Evolutionary conservation across 2,329 filamentous ascomycete genomes (phyloP).

Genomic region (Clonostachys byssicola): DNA sequence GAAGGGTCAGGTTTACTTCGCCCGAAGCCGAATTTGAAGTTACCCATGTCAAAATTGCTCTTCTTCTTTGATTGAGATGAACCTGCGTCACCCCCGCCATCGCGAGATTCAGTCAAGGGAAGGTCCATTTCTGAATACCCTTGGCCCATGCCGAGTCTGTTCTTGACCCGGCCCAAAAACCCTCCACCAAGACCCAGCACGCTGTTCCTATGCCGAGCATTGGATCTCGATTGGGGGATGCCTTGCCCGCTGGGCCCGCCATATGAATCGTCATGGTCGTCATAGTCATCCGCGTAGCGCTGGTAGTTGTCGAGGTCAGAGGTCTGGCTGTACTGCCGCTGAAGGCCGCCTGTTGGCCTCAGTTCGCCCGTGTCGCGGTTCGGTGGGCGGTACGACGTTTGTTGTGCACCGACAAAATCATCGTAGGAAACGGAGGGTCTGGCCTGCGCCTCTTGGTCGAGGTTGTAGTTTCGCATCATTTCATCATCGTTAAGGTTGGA

Average conservation of each 20-base stretch:
- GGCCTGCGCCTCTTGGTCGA: conserved; percentile 58
- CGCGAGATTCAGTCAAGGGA: conserved; percentile 73
- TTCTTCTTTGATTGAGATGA: conserved; percentile 33
- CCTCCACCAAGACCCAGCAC: conserved; percentile 84
- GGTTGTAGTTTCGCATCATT: conserved; percentile 70
- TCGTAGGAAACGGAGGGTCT: conserved; percentile 92
- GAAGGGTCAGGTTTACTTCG: conserved; percentile 82
- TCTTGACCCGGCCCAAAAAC: conserved; percentile 82
- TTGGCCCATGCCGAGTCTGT: conserved; percentile 81
- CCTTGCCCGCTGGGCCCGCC: conserved; percentile 55
- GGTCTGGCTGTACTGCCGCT: conserved; percentile 64
- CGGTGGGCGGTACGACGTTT: conserved; percentile 2
- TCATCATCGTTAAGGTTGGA: conserved; percentile 80
- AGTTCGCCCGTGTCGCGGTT: background rate
- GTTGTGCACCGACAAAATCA: conserved; percentile 74
- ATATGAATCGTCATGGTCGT: conserved; percentile 74
- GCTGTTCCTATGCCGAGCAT: conserved; percentile 78
- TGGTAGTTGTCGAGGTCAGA: conserved; percentile 86
- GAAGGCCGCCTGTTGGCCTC: conserved; percentile 36
- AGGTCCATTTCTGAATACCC: conserved; percentile 98
- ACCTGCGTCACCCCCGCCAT: conserved; percentile 16
- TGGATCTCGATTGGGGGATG: conserved; percentile 31
- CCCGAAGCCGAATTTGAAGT: conserved; percentile 92
- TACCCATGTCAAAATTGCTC: conserved; percentile 64
- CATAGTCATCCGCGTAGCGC: conserved; percentile 82